These are phyloP conservation scores for Geotrichum restrictum DNA, from an alignment of 1,139 yeast species.

Conservation along the genomic window DNA sequence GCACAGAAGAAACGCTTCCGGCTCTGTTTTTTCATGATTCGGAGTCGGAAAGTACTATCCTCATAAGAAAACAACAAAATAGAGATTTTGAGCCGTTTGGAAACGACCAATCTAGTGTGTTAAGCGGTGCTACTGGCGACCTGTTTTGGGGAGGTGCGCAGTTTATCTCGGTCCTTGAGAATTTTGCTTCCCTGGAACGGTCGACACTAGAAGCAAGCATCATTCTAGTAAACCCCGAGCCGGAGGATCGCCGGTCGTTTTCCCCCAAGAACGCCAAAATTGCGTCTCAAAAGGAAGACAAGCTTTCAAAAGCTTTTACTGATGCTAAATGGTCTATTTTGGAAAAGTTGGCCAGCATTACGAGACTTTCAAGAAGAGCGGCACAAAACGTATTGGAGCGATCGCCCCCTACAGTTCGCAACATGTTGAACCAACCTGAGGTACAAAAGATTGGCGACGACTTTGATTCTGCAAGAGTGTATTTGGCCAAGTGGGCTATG, in stretches of 20 bases:
- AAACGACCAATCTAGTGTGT: slow-evolving; percentile 33
- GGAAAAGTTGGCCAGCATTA: slow-evolving; percentile 78
- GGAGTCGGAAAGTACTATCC: slow-evolving; percentile 60
- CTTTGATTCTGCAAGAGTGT: slow-evolving; percentile 86
- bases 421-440: slow-evolving; percentile 69
- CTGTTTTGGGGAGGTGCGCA: slow-evolving; percentile 91
- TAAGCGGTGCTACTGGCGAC: slow-evolving; percentile 40
- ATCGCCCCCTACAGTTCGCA: slow-evolving; percentile 58
- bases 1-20: slow-evolving; percentile 67
- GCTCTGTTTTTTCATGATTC: slow-evolving; percentile 89
- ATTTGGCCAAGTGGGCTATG: slow-evolving; percentile 95
- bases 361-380: slow-evolving; percentile 63
- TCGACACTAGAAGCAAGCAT: slow-evolving; percentile 71
- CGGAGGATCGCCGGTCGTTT: slow-evolving; percentile 73
- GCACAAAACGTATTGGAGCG: slow-evolving; percentile 59
- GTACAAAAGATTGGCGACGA: slow-evolving; percentile 80
- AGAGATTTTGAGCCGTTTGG: slow-evolving; percentile 74
- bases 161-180: slow-evolving; percentile 54
- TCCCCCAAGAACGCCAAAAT: slow-evolving; percentile 50
- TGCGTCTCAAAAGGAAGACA: slow-evolving; percentile 28
- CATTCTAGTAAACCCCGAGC: slow-evolving; percentile 72
- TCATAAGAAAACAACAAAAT: slow-evolving; percentile 55
- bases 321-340: slow-evolving; percentile 82
- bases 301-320: slow-evolving; percentile 43
- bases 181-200: slow-evolving; percentile 58